Evolutionary conservation across 805 yeast genomes (phyloP).

Genomic region (Danielia oregonensis): DNA sequence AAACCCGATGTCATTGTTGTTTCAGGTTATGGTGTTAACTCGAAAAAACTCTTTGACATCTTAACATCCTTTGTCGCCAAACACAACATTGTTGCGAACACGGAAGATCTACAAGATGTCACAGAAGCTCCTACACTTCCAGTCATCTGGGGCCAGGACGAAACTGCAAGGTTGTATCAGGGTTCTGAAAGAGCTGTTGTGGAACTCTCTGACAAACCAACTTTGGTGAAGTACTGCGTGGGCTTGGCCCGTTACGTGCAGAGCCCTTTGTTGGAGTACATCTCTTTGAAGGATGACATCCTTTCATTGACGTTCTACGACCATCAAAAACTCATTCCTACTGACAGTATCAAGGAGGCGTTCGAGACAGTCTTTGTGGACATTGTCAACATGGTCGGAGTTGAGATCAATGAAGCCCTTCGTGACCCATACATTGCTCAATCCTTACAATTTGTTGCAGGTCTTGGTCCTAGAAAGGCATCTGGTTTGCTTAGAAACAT

Average conservation of each 20-base stretch:
- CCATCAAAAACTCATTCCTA: constrained; percentile 67
- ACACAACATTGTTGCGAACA: constrained; percentile 50
- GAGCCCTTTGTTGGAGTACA: constrained; percentile 88
- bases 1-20: constrained; percentile 87
- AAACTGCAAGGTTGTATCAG: constrained; percentile 86
- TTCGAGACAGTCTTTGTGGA: constrained; percentile 84
- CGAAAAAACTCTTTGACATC: constrained; percentile 57
- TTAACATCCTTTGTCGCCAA: constrained; percentile 53
- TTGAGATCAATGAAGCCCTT: constrained; percentile 87
- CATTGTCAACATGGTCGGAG: constrained; percentile 85
- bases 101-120: constrained; percentile 39
- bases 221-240: constrained; percentile 76
- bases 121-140: constrained; percentile 55
- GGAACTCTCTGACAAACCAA: constrained; percentile 83
- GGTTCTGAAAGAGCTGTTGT: constrained; percentile 67
- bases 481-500: constrained; percentile 79
- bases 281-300: constrained; percentile 73
- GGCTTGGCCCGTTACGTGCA: constrained; percentile 90
- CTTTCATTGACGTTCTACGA: constrained; percentile 64
- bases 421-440: constrained; percentile 69
- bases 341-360: constrained; percentile 60
- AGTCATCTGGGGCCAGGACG: constrained; percentile 84
- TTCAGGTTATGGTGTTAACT: constrained; percentile 78
- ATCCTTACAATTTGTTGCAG: constrained; percentile 74
- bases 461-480: constrained; percentile 95